A percentile compares a stretch with the other conserved stretches of the same genome.
phyloP scores from a whole-genome alignment of 352 stramenopile genomes.

The Pilasporangium apinafurcum region DNA sequence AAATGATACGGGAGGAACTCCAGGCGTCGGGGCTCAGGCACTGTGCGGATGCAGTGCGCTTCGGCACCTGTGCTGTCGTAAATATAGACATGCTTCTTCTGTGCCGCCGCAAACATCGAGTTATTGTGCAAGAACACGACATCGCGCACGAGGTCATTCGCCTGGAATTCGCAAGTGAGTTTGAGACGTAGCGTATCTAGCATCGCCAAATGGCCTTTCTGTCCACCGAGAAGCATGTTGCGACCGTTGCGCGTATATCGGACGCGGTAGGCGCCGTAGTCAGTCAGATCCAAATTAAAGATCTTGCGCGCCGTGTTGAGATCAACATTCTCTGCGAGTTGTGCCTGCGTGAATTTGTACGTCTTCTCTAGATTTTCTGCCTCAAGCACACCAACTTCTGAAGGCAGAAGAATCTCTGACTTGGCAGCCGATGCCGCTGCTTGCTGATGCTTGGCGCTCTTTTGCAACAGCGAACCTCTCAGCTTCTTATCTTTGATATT shows the following conservation, averaged over 20 bases:
- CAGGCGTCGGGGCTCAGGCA: conserved; percentile 89
- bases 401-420: conserved; percentile 88
- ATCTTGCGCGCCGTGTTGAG: conserved; percentile 94
- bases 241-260: conserved; percentile 95
- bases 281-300: conserved; percentile 90
- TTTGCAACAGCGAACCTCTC: conserved; percentile 54
- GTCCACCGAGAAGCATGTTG: conserved; percentile 91
- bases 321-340: conserved; percentile 86
- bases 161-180: conserved; percentile 91
- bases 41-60: conserved; percentile 93
- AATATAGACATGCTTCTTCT: conserved; percentile 98
- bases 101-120: conserved; percentile 94
- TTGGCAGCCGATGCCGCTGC: conserved; percentile 84
- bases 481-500: conserved; percentile 88
- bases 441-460: conserved; percentile 77
- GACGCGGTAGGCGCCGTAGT: conserved; percentile 92
- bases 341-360: conserved; percentile 92
- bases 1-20: conserved; percentile 99
- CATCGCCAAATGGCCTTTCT: conserved; percentile 93
- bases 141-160: conserved; percentile 93
- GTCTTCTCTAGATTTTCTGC: conserved; percentile 96
- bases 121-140: conserved; percentile 97
- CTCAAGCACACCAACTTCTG: conserved; percentile 85
- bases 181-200: conserved; percentile 92
- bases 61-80: conserved; percentile 97